Conservation (phyloP, 2,329 filamentous ascomycete species). For the Alternaria metachromatica region DNA sequence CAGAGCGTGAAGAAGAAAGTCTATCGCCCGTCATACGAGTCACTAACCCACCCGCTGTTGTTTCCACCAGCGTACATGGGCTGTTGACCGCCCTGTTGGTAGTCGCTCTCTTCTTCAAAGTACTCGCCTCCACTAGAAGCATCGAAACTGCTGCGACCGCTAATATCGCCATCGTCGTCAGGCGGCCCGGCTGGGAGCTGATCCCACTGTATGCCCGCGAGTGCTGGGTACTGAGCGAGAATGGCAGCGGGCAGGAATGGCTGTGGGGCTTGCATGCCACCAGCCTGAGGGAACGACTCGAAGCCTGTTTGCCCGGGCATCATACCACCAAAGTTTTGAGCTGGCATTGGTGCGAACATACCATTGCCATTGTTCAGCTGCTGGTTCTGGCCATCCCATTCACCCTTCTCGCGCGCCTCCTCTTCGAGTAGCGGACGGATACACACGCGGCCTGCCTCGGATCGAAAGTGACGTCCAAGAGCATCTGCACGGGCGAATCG, state of each 20-base stretch:
- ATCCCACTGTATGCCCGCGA: slow-evolving; percentile 90
- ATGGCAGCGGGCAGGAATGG: slow-evolving; percentile 80
- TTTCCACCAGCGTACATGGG: slow-evolving; percentile 37
- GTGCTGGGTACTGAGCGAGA: slow-evolving; percentile 87
- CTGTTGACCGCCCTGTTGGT: slow-evolving; percentile 32
- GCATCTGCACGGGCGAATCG: slow-evolving; percentile 96
- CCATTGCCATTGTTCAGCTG: slow-evolving; percentile 63
- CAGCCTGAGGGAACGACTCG: slow-evolving; percentile 36
- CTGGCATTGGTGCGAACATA: slow-evolving; percentile 42
- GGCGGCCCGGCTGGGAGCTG: slow-evolving; percentile 69
- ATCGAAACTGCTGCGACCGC: slow-evolving; percentile 81
- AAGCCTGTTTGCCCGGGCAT: slow-evolving; percentile 45
- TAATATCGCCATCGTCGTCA: slow-evolving; percentile 68
- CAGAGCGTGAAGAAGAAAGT: not conserved
- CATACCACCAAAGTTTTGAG: slow-evolving; percentile 42
- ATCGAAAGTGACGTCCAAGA: slow-evolving; percentile 90
- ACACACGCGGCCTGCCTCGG: slow-evolving; percentile 92
- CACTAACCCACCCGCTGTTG: slow-evolving; percentile 45
- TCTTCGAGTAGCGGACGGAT: slow-evolving; percentile 98
- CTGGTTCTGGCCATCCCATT: slow-evolving; percentile 62
- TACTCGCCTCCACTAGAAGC: slow-evolving; percentile 70
- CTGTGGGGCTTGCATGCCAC: slow-evolving; percentile 34
- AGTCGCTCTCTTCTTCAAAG: slow-evolving; percentile 72
- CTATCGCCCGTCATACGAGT: slow-evolving; percentile 30
- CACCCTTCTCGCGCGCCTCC: slow-evolving; percentile 80